phyloP scores from a whole-genome alignment of 2,329 filamentous ascomycete species.

The Annulohypoxylon truncatum region DNA sequence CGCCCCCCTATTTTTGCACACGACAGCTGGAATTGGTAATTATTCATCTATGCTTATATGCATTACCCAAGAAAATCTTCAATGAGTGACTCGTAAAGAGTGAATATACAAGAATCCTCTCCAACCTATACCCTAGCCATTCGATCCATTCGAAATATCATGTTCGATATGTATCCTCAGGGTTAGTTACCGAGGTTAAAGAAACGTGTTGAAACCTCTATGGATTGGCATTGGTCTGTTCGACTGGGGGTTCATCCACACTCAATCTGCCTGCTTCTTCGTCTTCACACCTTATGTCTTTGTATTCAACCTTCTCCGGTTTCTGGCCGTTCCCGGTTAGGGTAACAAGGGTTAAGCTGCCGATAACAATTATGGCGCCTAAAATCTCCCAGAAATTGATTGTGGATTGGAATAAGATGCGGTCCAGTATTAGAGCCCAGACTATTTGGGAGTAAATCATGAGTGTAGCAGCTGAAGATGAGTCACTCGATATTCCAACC shows the following conservation, averaged over 20 bases:
- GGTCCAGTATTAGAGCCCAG: neutral
- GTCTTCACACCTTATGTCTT: neutral
- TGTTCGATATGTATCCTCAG: neutral
- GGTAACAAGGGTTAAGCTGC: neutral
- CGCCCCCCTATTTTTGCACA: neutral
- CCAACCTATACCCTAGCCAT: neutral
- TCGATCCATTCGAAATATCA: neutral
- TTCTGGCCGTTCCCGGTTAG: neutral
- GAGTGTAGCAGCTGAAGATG: neutral
- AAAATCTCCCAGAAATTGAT: slow-evolving; percentile 1
- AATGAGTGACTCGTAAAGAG: neutral
- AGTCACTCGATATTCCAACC: neutral
- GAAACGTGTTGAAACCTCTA: neutral
- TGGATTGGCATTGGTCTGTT: neutral
- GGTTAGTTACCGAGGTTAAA: neutral
- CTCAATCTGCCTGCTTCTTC: neutral
- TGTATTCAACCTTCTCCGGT: neutral
- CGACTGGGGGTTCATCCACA: neutral
- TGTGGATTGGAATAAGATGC: neutral
- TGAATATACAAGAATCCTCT: neutral
- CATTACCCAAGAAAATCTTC: neutral
- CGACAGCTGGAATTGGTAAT: neutral
- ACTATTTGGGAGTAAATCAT: slow-evolving; percentile 2
- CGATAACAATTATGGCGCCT: neutral
- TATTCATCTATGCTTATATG: neutral